These are phyloP conservation scores for Erigeron canadensis DNA, from an alignment of 129 eudicot species.

Conservation along the genomic window DNA sequence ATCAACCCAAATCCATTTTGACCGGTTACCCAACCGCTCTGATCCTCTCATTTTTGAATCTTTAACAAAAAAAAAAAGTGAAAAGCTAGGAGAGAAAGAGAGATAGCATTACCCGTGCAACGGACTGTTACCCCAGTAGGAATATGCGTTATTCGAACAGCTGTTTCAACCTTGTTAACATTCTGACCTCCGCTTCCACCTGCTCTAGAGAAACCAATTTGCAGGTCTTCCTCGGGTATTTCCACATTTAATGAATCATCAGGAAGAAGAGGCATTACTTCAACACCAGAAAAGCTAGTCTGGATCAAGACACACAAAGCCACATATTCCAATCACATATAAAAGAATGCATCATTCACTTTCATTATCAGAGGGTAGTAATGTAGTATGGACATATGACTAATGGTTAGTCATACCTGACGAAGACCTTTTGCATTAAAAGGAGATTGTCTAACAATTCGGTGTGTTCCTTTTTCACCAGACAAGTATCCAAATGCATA, in stretches of 20 bases:
- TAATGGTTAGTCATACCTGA: slow-evolving; percentile 47
- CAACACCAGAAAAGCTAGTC: slow-evolving; percentile 95
- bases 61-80: background rate
- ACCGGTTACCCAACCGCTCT: background rate
- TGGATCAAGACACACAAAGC: slow-evolving; percentile 27
- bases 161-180: slow-evolving; percentile 95
- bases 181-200: slow-evolving; percentile 99
- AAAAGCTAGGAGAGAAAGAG: background rate
- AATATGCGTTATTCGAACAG: slow-evolving; percentile 90
- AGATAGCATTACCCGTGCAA: slow-evolving; percentile 62
- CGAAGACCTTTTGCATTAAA: slow-evolving; percentile 95
- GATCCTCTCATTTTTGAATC: background rate
- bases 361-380: background rate
- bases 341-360: background rate
- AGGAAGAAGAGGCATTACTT: slow-evolving; percentile 98
- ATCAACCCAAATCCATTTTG: background rate
- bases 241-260: slow-evolving; percentile 82
- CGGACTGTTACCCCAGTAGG: slow-evolving; percentile 95
- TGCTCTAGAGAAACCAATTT: slow-evolving; percentile 68
- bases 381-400: background rate
- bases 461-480: slow-evolving; percentile 95
- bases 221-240: slow-evolving; percentile 95
- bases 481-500: slow-evolving; percentile 93
- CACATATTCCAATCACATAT: background rate
- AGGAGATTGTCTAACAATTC: slow-evolving; percentile 91